phyloP scores from a whole-genome alignment of 805 yeast species.

The Sporopachydermia lactativora region DNA sequence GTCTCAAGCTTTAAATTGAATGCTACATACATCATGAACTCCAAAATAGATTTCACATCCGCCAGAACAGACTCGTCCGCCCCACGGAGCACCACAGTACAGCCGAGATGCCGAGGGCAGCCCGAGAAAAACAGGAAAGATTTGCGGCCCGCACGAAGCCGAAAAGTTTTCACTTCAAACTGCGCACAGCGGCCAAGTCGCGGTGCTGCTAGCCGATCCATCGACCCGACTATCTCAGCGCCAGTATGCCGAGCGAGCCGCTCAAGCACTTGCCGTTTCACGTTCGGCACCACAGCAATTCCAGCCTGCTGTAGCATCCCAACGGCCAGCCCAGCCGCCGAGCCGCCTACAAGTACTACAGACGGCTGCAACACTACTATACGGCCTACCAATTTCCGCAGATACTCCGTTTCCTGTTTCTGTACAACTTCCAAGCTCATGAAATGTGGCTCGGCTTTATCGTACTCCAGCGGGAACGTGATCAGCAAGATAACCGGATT shows the following conservation, averaged over 20 bases:
- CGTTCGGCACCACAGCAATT: constrained; percentile 66
- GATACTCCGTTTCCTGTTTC: constrained; percentile 78
- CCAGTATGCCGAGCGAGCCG: constrained; percentile 65
- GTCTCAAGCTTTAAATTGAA: constrained; percentile 73
- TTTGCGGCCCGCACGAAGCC: constrained; percentile 40
- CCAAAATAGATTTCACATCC: constrained; percentile 63
- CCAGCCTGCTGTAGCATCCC: constrained; percentile 57
- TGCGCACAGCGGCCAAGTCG: constrained; percentile 61
- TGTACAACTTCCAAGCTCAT: constrained; percentile 72
- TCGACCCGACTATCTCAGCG: constrained; percentile 71
- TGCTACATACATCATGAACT: constrained; percentile 66
- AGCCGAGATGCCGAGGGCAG: constrained; percentile 57
- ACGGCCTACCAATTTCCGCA: constrained; percentile 68
- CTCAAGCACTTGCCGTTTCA: constrained; percentile 71
- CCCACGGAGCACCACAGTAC: constrained; percentile 82
- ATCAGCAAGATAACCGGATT: constrained; percentile 70
- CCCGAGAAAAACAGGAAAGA: constrained; percentile 75
- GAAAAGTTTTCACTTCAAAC: constrained; percentile 58
- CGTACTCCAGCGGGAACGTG: constrained; percentile 82
- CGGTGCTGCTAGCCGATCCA: constrained; percentile 19
- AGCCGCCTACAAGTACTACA: constrained; percentile 61
- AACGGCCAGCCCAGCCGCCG: constrained; percentile 73
- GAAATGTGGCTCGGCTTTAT: constrained; percentile 61
- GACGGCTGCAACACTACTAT: constrained; percentile 66
- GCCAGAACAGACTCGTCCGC: constrained; percentile 44